Evolutionary conservation across 2,329 filamentous ascomycete species (phyloP), one percentile per base, ranked within the genome.

Genomic region (Claviceps purpurea): DNA sequence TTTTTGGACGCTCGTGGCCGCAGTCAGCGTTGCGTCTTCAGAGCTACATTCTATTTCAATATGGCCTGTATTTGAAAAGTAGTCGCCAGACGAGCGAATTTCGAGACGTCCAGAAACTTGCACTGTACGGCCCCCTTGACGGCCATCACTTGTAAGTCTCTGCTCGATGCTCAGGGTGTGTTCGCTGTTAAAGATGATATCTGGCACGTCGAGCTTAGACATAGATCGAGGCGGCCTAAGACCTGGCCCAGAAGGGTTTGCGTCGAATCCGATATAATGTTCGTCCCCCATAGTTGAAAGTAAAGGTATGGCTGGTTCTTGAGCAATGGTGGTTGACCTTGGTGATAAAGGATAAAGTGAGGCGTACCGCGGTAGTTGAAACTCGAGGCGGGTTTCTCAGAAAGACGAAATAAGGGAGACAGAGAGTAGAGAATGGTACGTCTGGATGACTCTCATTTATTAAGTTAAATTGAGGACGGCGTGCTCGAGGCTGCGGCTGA

Each of bases 31-130:
- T 5, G 70, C 62, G 56, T 76, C 65, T 56, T 76, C 79, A 51
- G 70, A 68, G 26, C 70, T 62, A 34, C 70, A 61, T 55, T 78
- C 68, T 5, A 79, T 48, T 1, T 72, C 67, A 39, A 78, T 57
- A 2, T 60, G 63, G 3, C 73, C 68, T 2, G 58, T 52, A 0
- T 66, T 65, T 2, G 62, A 64, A 24, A 22, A 22, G 20, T 58
- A 30, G 16, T 65, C 60, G 13, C 59, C 41, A 57, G 63, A 45
- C 60, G 68, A 57, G 62, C 72, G 70, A 43, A 79, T 51, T 43
- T 75, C 57, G 18, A 79, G 61, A 24, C 73, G 64, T 47, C 77
- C 77, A 13, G 58, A 66, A 47, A 78, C 61, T 6, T 62, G 62
- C 38, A 75, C 68, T 5, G 57, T 54, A 43, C 57, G 60, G 24